Evolutionary conservation across 2,329 filamentous ascomycete species (phyloP).

Genomic region (Myriosclerotinia curreyana): DNA sequence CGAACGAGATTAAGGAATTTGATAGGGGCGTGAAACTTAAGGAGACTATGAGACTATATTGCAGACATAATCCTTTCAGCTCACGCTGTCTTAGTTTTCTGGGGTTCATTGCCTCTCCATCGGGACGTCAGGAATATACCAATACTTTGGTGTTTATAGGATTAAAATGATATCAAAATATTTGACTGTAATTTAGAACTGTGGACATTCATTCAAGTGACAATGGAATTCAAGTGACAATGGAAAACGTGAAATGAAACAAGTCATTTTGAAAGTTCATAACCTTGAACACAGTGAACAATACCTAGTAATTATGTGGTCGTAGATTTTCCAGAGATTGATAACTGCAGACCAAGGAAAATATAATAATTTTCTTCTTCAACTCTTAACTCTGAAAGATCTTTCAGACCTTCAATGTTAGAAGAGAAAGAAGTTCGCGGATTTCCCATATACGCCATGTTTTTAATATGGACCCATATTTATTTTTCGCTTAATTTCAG

Average conservation of each 20-base stretch:
- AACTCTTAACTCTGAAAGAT: no score
- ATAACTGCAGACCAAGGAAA: no score
- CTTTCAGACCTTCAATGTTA: no score
- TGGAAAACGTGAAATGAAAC: background rate
- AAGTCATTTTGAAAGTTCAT: background rate
- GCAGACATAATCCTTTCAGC: background rate
- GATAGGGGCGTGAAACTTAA: background rate
- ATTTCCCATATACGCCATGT: no score
- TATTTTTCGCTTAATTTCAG: constrained; percentile 35
- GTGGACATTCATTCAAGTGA: background rate
- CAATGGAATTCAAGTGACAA: background rate
- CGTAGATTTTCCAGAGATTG: background rate
- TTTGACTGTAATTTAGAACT: background rate
- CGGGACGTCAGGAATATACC: background rate
- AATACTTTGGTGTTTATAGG: constrained; percentile 10
- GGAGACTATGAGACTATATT: background rate
- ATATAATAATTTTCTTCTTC: background rate
- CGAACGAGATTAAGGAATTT: constrained; percentile 11
- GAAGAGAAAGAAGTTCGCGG: no score
- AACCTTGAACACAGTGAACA: no score
- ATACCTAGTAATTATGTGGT: background rate
- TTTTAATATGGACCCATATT: constrained; percentile 5
- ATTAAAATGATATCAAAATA: background rate
- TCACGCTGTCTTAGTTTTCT: background rate
- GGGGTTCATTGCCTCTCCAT: background rate